Base-by-base conservation (phyloP, 2,329 filamentous ascomycete species). In the Aspergillus sp. region DNA sequence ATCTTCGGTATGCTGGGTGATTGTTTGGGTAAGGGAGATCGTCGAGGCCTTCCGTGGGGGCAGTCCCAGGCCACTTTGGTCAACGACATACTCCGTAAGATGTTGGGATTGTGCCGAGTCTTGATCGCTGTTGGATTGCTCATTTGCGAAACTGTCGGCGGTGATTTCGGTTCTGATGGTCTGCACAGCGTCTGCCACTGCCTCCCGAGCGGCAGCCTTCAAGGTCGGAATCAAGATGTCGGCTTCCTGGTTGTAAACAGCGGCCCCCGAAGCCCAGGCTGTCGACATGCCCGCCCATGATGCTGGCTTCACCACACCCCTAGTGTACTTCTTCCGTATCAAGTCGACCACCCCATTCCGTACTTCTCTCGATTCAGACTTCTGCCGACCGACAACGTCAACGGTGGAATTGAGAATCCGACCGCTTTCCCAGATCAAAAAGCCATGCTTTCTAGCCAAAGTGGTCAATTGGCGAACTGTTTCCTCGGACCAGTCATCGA, bases 401-500 rank as follows among this genome's bases (percentile, higher is more conserved):
- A 76, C 68, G 30, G 70, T 70, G 5, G 71, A 64, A 63, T 78
- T 78, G 49, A 78, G 60, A 32, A 78, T 69, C 17, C 74, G 73
- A 48, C 77, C 74, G 15, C 73, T 71, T 66, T 79, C 77, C 77
- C 77, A 79, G 51, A 79, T 65, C 30, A 79, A 59, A 57, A 79
- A 79, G 2, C 67, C 69, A 66, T 77, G 66, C 57, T 67, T 72
- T 54, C 70, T 75, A n/a, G 77, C 71, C 38, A 76, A 61, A 30
- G 64, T 64, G 19, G 65, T 72, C 57, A 79, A 68, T 54, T 73
- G 70, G 21, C 72, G 70, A 32, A 82, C 82, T 1, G 84, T 86
- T 59, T 83, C 78, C 61, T 84, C 81, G 13, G 80, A 81, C 79
- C 85, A 88, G 72, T 88, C 85, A 63, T 82, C 80, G 66, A 88